Percentiles rank a stretch among this genome's conserved stretches.
These are phyloP conservation scores for Isoetes engelmannii DNA, from an alignment of 83 land plant species.

Conservation along the genomic window DNA sequence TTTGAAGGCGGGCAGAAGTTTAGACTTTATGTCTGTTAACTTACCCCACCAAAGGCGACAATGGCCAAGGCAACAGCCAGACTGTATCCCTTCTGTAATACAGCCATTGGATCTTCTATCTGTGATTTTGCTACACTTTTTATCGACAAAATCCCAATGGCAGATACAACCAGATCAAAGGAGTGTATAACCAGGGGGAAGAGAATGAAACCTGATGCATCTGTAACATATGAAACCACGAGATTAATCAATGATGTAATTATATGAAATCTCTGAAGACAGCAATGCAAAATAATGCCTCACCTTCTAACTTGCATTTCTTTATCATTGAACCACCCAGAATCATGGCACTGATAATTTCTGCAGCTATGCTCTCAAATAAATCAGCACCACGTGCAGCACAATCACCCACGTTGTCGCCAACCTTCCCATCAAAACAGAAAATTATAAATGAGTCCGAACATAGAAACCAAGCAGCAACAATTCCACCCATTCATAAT, in stretches of 20 bases:
- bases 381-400: slow-evolving; percentile 99
- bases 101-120: slow-evolving; percentile 94
- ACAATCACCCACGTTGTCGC: slow-evolving; percentile 99
- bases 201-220: slow-evolving; percentile 95
- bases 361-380: slow-evolving; percentile 99
- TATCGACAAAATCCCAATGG: slow-evolving; percentile 83
- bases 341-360: slow-evolving; percentile 99
- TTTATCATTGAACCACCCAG: slow-evolving; percentile 97
- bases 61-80: slow-evolving; percentile 80
- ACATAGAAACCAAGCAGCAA: neutral
- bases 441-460: neutral
- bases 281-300: neutral
- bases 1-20: neutral
- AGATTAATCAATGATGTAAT: neutral
- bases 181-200: slow-evolving; percentile 96
- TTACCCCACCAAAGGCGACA: slow-evolving; percentile 82
- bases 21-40: neutral
- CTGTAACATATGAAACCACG: slow-evolving; percentile 36
- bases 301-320: slow-evolving; percentile 90
- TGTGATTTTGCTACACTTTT: slow-evolving; percentile 44
- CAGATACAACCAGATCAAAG: slow-evolving; percentile 90
- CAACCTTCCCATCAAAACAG: slow-evolving; percentile 52
- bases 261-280: neutral
- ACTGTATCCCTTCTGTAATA: slow-evolving; percentile 95
- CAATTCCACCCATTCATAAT: neutral